Evolutionary conservation across 169 alveolate genomes (phyloP).

Genomic region (Cyclospora cayetanensis): DNA sequence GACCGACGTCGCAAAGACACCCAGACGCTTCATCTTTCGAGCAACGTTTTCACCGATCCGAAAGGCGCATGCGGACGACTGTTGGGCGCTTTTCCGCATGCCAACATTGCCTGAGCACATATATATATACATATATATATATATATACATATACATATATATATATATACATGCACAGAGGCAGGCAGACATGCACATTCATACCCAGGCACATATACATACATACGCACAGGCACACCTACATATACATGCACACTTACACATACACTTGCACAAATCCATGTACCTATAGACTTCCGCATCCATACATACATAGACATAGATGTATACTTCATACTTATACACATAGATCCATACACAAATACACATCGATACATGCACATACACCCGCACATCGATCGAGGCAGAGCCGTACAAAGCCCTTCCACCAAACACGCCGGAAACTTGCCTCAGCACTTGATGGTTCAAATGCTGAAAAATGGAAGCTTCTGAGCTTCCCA

Average conservation of each 20-base stretch:
- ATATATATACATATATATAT: not conserved
- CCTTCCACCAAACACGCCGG: too few species aligned
- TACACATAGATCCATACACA: too few species aligned
- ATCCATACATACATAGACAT: not conserved
- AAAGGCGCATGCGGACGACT: slow-evolving; percentile 85
- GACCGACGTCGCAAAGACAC: slow-evolving; percentile 83
- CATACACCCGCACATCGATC: not conserved
- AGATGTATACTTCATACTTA: too few species aligned
- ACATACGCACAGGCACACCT: not conserved
- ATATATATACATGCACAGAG: not conserved
- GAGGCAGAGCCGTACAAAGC: not conserved
- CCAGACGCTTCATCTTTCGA: slow-evolving; percentile 87
- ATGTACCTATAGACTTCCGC: not conserved
- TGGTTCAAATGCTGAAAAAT: too few species aligned
- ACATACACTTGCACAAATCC: not conserved
- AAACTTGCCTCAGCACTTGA: too few species aligned
- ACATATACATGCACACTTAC: not conserved
- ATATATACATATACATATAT: not conserved
- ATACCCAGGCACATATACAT: not conserved
- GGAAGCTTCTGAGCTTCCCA: not conserved
- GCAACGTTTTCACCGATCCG: slow-evolving; percentile 89
- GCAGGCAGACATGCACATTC: not conserved
- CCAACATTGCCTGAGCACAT: slow-evolving; percentile 88
- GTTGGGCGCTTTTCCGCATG: slow-evolving; percentile 83
- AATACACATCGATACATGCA: not conserved